Conservation (phyloP, 169 alveolate genomes). For the Cryptosporidium parvum region DNA sequence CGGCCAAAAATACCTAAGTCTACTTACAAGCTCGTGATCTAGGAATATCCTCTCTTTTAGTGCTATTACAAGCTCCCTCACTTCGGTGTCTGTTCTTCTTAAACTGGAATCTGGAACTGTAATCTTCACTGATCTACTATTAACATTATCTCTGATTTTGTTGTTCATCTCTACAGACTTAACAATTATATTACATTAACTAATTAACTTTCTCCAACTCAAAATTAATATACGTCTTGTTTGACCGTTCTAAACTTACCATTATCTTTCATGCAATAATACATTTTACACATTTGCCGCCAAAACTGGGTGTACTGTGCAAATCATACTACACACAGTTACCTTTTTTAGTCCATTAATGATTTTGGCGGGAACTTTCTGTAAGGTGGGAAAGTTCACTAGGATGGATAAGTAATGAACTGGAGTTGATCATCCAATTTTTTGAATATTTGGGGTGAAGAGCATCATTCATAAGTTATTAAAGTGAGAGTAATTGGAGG, state of each 20-base stretch:
- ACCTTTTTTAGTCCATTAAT: constrained; percentile 31
- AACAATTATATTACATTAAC: too few species aligned
- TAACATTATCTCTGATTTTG: constrained; percentile 20
- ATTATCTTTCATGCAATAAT: background rate
- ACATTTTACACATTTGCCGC: constrained; percentile 28
- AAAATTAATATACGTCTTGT: background rate
- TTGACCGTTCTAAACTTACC: background rate
- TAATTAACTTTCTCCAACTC: background rate
- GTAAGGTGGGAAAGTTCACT: background rate
- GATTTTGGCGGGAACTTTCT: constrained; percentile 24
- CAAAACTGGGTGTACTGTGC: constrained; percentile 29
- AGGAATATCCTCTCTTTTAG: constrained; percentile 62
- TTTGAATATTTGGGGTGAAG: background rate
- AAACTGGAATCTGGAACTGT: constrained; percentile 71
- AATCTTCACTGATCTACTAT: constrained; percentile 63
- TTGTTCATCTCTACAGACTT: background rate
- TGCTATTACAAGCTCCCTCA: constrained; percentile 41
- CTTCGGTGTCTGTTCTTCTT: constrained; percentile 64
- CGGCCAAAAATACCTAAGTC: constrained; percentile 73
- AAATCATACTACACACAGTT: constrained; percentile 20
- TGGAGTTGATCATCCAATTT: background rate
- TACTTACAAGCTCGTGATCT: constrained; percentile 62
- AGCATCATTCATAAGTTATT: background rate
- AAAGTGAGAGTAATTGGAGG: background rate
- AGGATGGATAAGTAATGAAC: background rate